Percentiles rank a stretch among this genome's conserved stretches.
These are phyloP conservation scores for Ambrosiella beaveri DNA, from an alignment of 2,329 filamentous ascomycete species.

Conservation along the genomic window DNA sequence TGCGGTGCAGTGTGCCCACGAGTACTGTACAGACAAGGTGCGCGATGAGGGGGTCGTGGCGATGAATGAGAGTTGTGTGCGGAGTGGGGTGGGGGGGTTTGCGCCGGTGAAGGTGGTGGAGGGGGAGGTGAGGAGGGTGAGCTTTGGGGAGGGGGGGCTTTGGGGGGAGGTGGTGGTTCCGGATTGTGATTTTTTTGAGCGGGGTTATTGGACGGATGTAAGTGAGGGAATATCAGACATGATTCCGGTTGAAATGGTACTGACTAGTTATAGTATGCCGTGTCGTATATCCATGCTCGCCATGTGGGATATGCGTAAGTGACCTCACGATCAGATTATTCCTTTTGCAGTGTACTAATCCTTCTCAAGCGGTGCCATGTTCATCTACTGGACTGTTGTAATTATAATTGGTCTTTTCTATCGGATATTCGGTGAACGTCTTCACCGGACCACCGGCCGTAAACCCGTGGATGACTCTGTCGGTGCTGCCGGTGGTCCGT, in stretches of 20 bases:
- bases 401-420: constrained; percentile 21
- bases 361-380: background rate
- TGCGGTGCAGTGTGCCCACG: constrained; percentile 19
- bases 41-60: constrained; percentile 15
- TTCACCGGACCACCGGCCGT: background rate
- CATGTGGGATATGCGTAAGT: background rate
- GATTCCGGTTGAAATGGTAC: background rate
- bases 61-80: constrained; percentile 25
- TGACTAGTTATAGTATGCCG: constrained; percentile 19
- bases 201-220: constrained; percentile 9
- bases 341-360: background rate
- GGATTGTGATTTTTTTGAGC: constrained; percentile 8
- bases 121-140: constrained; percentile 12
- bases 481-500: background rate
- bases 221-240: background rate
- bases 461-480: background rate
- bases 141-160: constrained; percentile 2
- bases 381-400: constrained; percentile 25
- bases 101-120: background rate
- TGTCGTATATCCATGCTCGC: constrained; percentile 18
- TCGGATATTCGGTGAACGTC: constrained; percentile 15
- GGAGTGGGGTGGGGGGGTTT: background rate
- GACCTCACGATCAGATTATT: background rate
- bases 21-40: constrained; percentile 20
- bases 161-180: constrained; percentile 8